A percentile compares a stretch with the other conserved stretches of the same genome.
Conservation (phyloP, 2,329 filamentous ascomycete genomes). For the Sporothrix humicola region DNA sequence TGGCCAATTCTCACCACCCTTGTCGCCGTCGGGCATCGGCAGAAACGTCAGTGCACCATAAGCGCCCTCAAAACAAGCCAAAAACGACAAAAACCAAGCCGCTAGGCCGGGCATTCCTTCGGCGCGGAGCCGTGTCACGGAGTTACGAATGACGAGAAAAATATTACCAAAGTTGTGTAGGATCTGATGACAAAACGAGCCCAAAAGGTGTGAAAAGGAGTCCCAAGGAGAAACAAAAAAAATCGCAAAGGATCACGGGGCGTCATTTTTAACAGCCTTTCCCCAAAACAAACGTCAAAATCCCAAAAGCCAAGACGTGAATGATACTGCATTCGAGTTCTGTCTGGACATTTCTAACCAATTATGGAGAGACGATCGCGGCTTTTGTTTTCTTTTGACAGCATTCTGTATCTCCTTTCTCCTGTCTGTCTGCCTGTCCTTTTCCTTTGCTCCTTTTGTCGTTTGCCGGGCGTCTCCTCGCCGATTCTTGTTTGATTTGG, state of each 20-base stretch:
- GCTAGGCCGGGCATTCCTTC: neutral
- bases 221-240: neutral
- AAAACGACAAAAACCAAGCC: neutral
- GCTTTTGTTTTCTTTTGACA: neutral
- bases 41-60: neutral
- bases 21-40: conserved; percentile 1
- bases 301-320: no score
- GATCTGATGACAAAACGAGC: no score
- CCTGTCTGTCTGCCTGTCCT: no score
- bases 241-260: neutral
- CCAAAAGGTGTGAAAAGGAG: no score
- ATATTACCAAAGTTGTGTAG: neutral
- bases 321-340: neutral
- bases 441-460: no score
- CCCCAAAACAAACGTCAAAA: no score
- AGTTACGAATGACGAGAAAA: neutral
- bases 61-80: neutral
- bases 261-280: no score
- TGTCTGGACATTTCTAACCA: no score
- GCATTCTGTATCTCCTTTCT: neutral
- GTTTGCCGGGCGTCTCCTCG: no score
- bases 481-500: no score
- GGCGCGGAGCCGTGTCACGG: conserved; percentile 6
- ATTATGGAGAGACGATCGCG: neutral
- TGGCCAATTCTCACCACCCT: no score